A percentile compares a stretch with the other conserved stretches of the same genome.
Conservation (phyloP, 2,329 filamentous ascomycete genomes). For the Cladosporium sphaerospermum region DNA sequence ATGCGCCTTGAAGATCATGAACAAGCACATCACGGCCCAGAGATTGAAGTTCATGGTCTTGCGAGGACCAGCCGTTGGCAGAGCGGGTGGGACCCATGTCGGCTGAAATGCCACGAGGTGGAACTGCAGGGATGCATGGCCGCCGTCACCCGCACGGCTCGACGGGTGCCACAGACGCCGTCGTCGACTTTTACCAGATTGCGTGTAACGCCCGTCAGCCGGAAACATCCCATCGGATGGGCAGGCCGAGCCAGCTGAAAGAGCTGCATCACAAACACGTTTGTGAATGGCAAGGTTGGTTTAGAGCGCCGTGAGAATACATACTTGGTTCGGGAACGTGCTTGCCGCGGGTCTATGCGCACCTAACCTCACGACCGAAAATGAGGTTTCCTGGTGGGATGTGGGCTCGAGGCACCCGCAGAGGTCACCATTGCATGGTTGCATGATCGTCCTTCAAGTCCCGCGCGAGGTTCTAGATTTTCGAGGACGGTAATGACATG, state of each 20-base stretch:
- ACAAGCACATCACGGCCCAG: not conserved
- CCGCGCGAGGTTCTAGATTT: too few relatives aligned
- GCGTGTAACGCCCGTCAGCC: not conserved
- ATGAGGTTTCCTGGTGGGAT: too few relatives aligned
- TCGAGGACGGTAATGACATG: too few relatives aligned
- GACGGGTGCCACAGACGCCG: constrained; percentile 6
- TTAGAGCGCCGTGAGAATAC: too few relatives aligned
- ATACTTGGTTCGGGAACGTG: too few relatives aligned
- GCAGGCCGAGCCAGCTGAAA: not conserved
- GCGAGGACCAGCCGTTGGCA: not conserved
- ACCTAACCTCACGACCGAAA: too few relatives aligned
- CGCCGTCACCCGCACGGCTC: constrained; percentile 9
- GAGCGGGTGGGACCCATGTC: not conserved
- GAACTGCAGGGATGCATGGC: constrained; percentile 7
- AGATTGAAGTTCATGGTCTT: not conserved
- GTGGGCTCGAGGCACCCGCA: too few relatives aligned
- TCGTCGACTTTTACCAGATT: constrained; percentile 10
- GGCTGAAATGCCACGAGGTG: constrained; percentile 8
- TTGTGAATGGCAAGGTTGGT: too few relatives aligned
- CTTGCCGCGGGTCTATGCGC: too few relatives aligned
- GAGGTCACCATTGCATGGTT: too few relatives aligned
- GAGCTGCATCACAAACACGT: not conserved
- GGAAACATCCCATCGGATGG: not conserved
- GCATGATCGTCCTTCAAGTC: too few relatives aligned
- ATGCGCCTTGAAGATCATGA: not conserved